Evolutionary conservation across 2,329 filamentous ascomycete genomes (phyloP), one percentile per base, ranked within the genome.

Genomic region (Xylariaceae sp.): DNA sequence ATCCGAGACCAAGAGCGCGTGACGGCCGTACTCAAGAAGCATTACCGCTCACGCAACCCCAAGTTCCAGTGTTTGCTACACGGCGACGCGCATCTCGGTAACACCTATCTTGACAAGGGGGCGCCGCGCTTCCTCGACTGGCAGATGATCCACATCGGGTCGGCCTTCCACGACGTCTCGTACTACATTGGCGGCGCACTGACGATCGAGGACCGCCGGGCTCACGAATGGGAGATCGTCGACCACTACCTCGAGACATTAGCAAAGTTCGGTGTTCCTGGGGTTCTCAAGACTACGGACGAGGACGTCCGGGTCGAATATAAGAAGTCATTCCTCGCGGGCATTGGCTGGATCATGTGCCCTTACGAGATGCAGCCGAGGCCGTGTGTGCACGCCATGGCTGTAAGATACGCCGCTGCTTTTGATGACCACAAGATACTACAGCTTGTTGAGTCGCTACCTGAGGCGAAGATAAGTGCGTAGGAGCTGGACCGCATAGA

Each of bases 71-170:
- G 64, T 40, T 47, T 69, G 9, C 39, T 69, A 11, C 68, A 70
- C 42, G 68, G 66, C 42, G 68, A 70, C 48, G 51, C 66, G 6
- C 68, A 70, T 51, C 59, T 58, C 15, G 66, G 65, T 31, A 70
- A 70, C 58, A 66, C 65, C 2, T 69, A 64, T 53, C 46, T 68
- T 18, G 55, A 59, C 10, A 56, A 56, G 11, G 61, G 56, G 15
- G 48, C 47, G 10, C 62, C 63, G 22, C 58, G 62, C 11, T 71
- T 70, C 55, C 59, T 71, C 18, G 68, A 70, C 57, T 71, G 65
- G 63, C 67, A 70, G 54, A 60, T 62, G 42, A 61, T 68, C 15
- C 63, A 68, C 51, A 61, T 66, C 46, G 66, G 66, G 30, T 66
- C 64, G 2, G 60, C 61, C 9, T 68, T 71, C 51, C 68, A 70